These are phyloP conservation scores for Inonotus obliquus DNA, from an alignment of 1,284 basidiomycete species.

Conservation along the genomic window DNA sequence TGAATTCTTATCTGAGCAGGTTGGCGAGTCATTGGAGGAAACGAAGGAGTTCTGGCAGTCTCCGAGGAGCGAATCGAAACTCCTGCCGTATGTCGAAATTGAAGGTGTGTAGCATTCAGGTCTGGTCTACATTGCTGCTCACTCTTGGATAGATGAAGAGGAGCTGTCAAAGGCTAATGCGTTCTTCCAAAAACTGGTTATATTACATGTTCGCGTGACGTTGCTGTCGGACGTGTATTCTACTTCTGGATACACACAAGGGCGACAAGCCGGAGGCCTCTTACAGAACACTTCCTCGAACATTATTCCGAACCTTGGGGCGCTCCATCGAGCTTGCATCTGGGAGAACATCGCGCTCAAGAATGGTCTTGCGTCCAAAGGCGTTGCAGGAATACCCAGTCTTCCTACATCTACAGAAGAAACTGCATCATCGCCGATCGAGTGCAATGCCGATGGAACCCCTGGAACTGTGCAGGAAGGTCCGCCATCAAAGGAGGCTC, in stretches of 20 bases:
- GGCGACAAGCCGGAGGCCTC: constrained; percentile 70
- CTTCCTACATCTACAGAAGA: constrained; percentile 37
- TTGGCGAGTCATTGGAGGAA: constrained; percentile 66
- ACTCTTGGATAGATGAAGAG: constrained; percentile 35
- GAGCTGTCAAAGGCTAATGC: constrained; percentile 50
- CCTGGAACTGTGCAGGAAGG: neutral
- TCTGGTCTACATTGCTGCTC: neutral
- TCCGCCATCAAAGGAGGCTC: constrained; percentile 20
- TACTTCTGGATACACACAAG: constrained; percentile 82
- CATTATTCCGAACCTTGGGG: constrained; percentile 73
- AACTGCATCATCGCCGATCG: constrained; percentile 27
- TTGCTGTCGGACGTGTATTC: constrained; percentile 87
- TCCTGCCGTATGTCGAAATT: constrained; percentile 57
- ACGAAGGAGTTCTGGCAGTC: constrained; percentile 71
- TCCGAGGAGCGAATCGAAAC: constrained; percentile 48
- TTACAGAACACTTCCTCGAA: constrained; percentile 68
- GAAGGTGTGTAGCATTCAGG: constrained; percentile 33
- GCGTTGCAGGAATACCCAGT: constrained; percentile 40
- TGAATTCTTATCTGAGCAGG: constrained; percentile 64
- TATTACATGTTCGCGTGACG: constrained; percentile 75
- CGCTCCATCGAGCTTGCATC: constrained; percentile 77
- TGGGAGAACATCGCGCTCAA: constrained; percentile 88
- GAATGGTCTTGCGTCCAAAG: constrained; percentile 47
- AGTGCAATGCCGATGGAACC: constrained; percentile 25
- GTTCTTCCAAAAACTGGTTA: constrained; percentile 73